phyloP scores from a whole-genome alignment of 768 basidiomycete genomes.

The Sporobolomyces roseus region DNA sequence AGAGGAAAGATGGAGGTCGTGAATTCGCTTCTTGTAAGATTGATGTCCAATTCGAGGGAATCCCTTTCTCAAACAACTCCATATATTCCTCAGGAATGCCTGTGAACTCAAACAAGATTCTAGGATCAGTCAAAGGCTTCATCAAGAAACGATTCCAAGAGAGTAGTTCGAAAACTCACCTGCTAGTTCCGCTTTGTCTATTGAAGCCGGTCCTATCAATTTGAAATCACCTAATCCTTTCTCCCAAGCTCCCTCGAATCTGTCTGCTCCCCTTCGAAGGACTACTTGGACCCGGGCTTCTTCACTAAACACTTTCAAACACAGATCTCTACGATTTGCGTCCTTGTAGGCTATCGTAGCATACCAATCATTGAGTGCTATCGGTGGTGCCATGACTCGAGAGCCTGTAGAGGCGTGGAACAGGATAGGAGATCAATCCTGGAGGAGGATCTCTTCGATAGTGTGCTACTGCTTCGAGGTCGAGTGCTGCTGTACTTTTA shows the following conservation, averaged over 20 bases:
- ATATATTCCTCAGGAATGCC: background rate
- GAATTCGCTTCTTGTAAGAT: background rate
- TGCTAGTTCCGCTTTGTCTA: conserved; percentile 2
- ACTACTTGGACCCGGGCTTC: conserved; percentile 3
- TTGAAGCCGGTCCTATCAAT: background rate
- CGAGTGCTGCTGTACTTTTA: too few relatives aligned
- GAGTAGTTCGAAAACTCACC: background rate
- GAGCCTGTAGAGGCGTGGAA: background rate
- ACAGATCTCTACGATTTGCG: background rate
- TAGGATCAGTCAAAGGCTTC: background rate
- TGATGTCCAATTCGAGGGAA: background rate
- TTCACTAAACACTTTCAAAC: background rate
- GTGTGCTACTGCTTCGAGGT: too few relatives aligned
- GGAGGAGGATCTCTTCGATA: too few relatives aligned
- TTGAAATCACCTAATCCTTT: background rate
- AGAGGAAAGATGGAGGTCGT: background rate
- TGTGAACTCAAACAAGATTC: background rate
- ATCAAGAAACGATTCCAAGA: conserved; percentile 3
- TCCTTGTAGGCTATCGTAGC: background rate
- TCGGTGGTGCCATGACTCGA: background rate
- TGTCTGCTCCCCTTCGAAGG: background rate
- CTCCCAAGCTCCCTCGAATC: conserved; percentile 1
- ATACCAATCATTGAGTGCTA: conserved; percentile 4
- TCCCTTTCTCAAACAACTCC: background rate
- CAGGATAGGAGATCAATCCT: too few relatives aligned